Base-by-base conservation (phyloP, 225 moss, liverwort and hornwort species). In the Sphagnum contortum region DNA sequence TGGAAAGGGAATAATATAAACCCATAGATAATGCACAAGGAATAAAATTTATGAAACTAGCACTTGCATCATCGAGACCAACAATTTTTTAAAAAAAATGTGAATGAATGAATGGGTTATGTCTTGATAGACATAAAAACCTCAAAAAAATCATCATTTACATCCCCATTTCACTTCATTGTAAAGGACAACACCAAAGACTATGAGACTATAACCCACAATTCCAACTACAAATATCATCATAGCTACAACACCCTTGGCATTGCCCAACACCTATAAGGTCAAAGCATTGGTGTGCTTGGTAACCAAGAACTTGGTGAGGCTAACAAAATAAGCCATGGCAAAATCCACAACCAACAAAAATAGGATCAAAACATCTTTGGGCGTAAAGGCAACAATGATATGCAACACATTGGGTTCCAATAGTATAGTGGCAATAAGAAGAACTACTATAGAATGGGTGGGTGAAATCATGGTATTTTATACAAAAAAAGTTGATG, bases 271-370 rank as follows among this genome's bases (percentile, higher is more conserved):
- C 60, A 96, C 96, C 87, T 96, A 92, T 49, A 96, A 75, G 49
- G 96, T 96, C 57, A 96, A 77, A n/a, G 96, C 92, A 54, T 92
- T 96, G 60, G 96, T 96, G 59, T 92, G 87, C 73, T 96, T 96
- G 44, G 96, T 96, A 62, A 96, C 96, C 63, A 96, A 81, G 60
- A 96, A 96, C 81, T 96, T 96, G 49, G 96, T 90, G 45, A 96
- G 81, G 67, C 92, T 96, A 14, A 96, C 96, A 53, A 96, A 96
- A 63, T 96, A 96, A 0, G 96, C 96, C 96, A 96, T 90, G 61
- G 92, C 88, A 3, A 91, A 92, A 74, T 96, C 92, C 11, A 92
- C 69, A 5, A 81, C 60, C 13, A 96, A 82, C 75, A 92, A 56
- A 45, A 96, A 69, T 55, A 92, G 73, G 59, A 96, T 92, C 60